phyloP scores from a whole-genome alignment of 306 rosid genomes.

The Pachyrhizus erosus region DNA sequence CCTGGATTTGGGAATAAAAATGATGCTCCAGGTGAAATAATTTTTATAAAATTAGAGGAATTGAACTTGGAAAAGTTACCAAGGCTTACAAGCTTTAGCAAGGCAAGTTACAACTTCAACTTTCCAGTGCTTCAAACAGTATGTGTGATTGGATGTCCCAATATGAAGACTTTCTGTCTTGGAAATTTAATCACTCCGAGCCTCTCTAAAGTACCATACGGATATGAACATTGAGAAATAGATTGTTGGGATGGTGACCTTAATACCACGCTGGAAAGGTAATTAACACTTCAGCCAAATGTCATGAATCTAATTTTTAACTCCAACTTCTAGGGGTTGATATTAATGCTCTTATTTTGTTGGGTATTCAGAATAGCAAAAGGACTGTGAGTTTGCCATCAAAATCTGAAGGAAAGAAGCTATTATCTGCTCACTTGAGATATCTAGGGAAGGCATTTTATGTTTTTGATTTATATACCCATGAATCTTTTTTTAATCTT shows the following conservation, averaged over 20 bases:
- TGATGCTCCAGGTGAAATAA: not conserved
- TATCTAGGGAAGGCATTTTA: not conserved
- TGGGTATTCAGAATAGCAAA: not conserved
- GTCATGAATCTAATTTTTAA: not conserved
- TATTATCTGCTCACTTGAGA: not conserved
- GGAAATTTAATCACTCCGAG: not conserved
- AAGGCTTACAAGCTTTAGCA: not conserved
- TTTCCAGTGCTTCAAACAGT: constrained; percentile 21
- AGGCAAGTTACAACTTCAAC: not conserved
- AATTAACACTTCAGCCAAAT: not conserved
- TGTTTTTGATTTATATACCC: not conserved
- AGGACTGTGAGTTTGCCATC: not conserved
- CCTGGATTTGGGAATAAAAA: not conserved
- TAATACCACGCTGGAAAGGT: not conserved
- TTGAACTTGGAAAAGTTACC: not conserved
- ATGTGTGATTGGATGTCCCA: not conserved
- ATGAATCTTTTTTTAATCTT: not conserved
- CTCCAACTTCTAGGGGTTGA: not conserved
- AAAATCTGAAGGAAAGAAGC: not conserved
- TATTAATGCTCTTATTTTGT: not conserved
- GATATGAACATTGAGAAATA: not conserved
- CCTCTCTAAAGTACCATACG: not conserved
- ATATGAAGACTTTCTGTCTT: not conserved
- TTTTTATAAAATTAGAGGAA: not conserved
- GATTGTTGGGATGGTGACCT: constrained; percentile 27